These are phyloP conservation scores for Thamnidium elegans DNA, from an alignment of 192 early-diverging fungal species.

Conservation along the genomic window DNA sequence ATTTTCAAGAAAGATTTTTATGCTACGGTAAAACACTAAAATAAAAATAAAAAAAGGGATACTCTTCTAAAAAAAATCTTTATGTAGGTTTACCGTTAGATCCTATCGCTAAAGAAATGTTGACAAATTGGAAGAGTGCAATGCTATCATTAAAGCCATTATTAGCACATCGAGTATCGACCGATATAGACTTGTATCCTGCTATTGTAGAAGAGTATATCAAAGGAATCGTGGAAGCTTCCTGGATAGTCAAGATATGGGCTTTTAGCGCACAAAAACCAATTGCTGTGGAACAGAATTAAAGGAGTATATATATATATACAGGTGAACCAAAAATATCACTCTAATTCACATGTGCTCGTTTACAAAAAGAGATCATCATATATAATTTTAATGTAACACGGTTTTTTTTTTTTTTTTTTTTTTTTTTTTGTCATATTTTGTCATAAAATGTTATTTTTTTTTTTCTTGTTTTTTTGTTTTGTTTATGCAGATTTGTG, in stretches of 20 bases:
- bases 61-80: not conserved
- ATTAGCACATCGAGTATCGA: not conserved
- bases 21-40: conserved; percentile 4
- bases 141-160: conserved; percentile 18
- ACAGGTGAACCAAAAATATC: not conserved
- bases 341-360: not conserved
- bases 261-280: conserved; percentile 19
- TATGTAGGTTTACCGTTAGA: conserved; percentile 2
- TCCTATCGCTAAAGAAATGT: conserved; percentile 27
- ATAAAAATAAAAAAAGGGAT: not conserved
- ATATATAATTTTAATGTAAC: too few relatives aligned
- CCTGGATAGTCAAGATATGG: not conserved
- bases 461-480: too few relatives aligned
- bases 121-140: conserved; percentile 26
- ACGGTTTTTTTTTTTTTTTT: too few relatives aligned
- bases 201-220: conserved; percentile 11
- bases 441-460: too few relatives aligned
- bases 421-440: too few relatives aligned
- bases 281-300: not conserved
- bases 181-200: conserved; percentile 8
- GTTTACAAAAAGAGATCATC: not conserved
- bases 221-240: conserved; percentile 13
- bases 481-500: too few relatives aligned
- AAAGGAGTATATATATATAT: too few relatives aligned
- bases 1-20: conserved; percentile 8